These are phyloP conservation scores for Aspergillus sp. DNA, from an alignment of 2,329 filamentous ascomycete genomes.

Conservation along the genomic window DNA sequence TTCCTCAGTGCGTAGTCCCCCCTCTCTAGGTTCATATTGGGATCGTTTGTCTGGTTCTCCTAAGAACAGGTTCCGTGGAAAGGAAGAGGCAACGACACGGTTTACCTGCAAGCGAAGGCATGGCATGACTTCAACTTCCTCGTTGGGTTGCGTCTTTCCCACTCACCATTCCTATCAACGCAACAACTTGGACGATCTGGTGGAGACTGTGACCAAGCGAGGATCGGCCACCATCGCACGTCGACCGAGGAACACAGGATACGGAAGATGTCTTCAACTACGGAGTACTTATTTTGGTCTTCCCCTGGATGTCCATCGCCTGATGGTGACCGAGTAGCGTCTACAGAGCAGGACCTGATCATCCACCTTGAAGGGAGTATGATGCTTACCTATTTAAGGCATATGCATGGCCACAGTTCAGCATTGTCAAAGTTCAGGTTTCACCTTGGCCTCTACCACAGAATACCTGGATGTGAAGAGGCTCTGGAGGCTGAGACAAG, in stretches of 20 bases:
- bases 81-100: neutral
- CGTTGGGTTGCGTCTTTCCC: neutral
- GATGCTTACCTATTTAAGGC: too few species aligned
- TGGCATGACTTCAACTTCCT: neutral
- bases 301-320: neutral
- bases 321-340: too few species aligned
- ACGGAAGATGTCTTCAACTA: neutral
- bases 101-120: neutral
- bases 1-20: neutral
- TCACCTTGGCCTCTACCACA: too few species aligned
- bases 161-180: slow-evolving; percentile 3
- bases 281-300: neutral
- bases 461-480: neutral
- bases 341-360: too few species aligned
- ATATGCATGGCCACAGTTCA: too few species aligned
- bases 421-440: too few species aligned
- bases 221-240: slow-evolving; percentile 19
- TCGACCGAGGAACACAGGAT: slow-evolving; percentile 6
- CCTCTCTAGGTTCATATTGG: neutral
- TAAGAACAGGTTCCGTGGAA: neutral
- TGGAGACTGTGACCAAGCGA: slow-evolving; percentile 10
- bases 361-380: too few species aligned
- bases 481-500: neutral
- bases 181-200: slow-evolving; percentile 10
- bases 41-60: neutral